A percentile compares a stretch with the other conserved stretches of the same genome.
Evolutionary conservation across 768 basidiomycete species (phyloP).

Genomic region (Xerocomus spinulosus): DNA sequence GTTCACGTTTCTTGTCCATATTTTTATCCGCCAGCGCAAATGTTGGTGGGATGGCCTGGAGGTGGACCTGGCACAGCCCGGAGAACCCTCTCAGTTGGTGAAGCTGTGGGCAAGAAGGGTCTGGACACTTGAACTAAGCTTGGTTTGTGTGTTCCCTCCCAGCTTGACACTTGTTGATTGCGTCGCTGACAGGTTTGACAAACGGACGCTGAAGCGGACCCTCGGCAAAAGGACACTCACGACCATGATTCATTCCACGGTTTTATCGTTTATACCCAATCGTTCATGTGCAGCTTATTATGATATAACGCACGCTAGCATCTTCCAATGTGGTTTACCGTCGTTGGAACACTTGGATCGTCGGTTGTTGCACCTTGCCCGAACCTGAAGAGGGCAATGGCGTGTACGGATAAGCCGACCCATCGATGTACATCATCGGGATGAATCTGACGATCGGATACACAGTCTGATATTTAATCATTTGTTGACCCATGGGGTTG

Average conservation of each 20-base stretch:
- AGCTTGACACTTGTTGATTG: not conserved
- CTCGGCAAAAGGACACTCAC: constrained; percentile 10
- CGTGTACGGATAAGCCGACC: not conserved
- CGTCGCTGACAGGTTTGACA: constrained; percentile 16
- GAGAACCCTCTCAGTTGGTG: constrained; percentile 50
- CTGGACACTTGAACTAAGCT: constrained; percentile 95
- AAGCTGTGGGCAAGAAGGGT: constrained; percentile 97
- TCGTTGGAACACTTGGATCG: not conserved
- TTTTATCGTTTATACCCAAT: constrained; percentile 24
- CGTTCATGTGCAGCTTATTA: constrained; percentile 25
- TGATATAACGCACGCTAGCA: constrained; percentile 27
- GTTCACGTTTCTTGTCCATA: not conserved
- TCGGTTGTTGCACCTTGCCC: not conserved
- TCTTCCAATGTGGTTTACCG: constrained; percentile 15
- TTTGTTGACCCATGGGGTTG: too few species aligned
- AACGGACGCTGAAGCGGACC: not conserved
- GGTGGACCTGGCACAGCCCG: constrained; percentile 67
- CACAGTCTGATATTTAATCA: not conserved
- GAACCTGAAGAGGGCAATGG: not conserved
- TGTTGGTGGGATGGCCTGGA: constrained; percentile 99
- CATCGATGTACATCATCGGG: not conserved
- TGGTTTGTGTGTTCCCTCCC: constrained; percentile 48
- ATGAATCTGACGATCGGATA: not conserved
- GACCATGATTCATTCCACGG: constrained; percentile 16
- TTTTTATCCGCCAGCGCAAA: constrained; percentile 64